Percentiles rank a stretch among this genome's conserved stretches.
Conservation (phyloP, 768 basidiomycete genomes). For the Tulasnella calospora region DNA sequence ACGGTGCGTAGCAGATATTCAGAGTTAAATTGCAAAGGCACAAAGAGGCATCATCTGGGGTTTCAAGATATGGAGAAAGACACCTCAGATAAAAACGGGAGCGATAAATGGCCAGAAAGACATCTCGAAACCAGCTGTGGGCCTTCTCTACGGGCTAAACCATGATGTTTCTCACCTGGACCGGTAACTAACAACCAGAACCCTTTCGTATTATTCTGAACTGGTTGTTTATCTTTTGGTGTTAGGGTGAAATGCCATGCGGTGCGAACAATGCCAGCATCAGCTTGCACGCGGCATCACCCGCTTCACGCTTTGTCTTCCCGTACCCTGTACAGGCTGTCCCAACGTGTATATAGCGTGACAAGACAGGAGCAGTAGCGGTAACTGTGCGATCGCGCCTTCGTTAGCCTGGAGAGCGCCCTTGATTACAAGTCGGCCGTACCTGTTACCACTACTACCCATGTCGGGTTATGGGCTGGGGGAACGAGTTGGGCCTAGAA, state of each 20-base stretch:
- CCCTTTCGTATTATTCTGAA: no score
- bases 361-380: neutral
- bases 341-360: neutral
- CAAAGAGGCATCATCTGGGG: no score
- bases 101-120: no score
- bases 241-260: neutral
- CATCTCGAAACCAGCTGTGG: no score
- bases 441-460: neutral
- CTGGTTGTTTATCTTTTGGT: no score
- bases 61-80: no score
- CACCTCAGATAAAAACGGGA: no score
- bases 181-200: no score
- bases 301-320: neutral
- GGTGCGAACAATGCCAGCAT: neutral
- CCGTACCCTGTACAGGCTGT: neutral
- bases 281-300: neutral
- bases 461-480: neutral
- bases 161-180: no score
- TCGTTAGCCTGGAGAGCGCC: neutral
- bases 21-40: no score
- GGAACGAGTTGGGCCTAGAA: neutral
- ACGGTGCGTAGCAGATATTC: no score
- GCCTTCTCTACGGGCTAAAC: no score
- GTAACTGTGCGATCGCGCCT: neutral
- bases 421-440: neutral